Conservation (phyloP, 225 moss, liverwort and hornwort genomes). For the Takakia lepidozioides region DNA sequence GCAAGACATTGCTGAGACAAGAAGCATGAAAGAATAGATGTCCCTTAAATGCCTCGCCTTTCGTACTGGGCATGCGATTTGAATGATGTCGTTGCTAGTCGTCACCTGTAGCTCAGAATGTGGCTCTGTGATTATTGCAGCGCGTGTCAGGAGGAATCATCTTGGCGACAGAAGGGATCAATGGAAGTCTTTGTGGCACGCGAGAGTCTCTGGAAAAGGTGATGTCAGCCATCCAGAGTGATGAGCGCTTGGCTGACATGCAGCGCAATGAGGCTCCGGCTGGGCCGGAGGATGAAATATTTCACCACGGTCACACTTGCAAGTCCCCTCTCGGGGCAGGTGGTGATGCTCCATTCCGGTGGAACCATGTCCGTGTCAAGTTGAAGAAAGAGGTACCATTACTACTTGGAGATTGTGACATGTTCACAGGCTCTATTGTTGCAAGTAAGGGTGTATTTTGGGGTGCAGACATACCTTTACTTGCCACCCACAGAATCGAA, state of each 20-base stretch:
- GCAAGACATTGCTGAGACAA: no score
- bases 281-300: conserved; percentile 60
- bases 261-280: conserved; percentile 78
- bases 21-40: no score
- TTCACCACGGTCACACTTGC: conserved; percentile 62
- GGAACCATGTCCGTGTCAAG: conserved; percentile 96
- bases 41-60: no score
- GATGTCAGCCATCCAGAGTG: conserved; percentile 53
- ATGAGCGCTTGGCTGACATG: conserved; percentile 50
- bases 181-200: conserved; percentile 91
- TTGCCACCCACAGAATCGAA: no score
- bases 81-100: no score
- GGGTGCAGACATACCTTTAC: no score
- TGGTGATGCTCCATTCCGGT: conserved; percentile 85
- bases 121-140: conserved; percentile 44
- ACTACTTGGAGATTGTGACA: no score
- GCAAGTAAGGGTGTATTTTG: no score
- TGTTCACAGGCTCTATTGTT: no score
- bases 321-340: conserved; percentile 90
- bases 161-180: conserved; percentile 84
- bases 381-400: conserved; percentile 69
- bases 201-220: conserved; percentile 71
- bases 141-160: conserved; percentile 91
- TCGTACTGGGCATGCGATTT: no score
- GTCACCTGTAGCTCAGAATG: conserved; percentile 8